Evolutionary conservation across 2,329 filamentous ascomycete genomes (phyloP).

Genomic region (Fusarium coicis): DNA sequence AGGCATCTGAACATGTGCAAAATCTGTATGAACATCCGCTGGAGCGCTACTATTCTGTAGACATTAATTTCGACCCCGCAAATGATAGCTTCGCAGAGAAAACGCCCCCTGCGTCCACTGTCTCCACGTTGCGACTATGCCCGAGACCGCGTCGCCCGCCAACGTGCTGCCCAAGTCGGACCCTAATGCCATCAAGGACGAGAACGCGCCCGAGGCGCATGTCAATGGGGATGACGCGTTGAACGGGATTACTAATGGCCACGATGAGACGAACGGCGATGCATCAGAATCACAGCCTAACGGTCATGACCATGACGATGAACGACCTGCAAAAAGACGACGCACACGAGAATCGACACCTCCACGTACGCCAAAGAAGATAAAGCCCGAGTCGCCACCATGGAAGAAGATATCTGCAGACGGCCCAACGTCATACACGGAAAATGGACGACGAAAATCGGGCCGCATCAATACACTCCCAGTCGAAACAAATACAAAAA

Average conservation of each 20-base stretch:
- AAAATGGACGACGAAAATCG: conserved; percentile 76
- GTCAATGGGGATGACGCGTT: conserved; percentile 34
- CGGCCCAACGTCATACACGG: conserved; percentile 86
- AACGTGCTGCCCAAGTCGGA: conserved; percentile 50
- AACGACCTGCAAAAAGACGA: conserved; percentile 72
- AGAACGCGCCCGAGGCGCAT: conserved; percentile 35
- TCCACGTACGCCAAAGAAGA: conserved; percentile 54
- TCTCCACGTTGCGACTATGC: conserved; percentile 64
- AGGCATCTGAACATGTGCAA: conserved; percentile 66
- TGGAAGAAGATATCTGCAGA: conserved; percentile 91
- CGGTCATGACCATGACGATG: conserved; percentile 52
- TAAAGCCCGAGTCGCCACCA: conserved; percentile 77
- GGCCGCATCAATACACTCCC: conserved; percentile 70
- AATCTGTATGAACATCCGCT: conserved; percentile 59
- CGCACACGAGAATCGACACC: conserved; percentile 64
- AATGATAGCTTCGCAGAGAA: conserved; percentile 69
- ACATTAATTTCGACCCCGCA: conserved; percentile 65
- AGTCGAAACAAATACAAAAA: conserved; percentile 62
- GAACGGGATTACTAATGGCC: conserved; percentile 22
- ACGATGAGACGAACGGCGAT: conserved; percentile 39
- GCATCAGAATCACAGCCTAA: conserved; percentile 51
- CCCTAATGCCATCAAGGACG: conserved; percentile 41
- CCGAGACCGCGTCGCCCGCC: conserved; percentile 68
- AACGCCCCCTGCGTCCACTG: conserved; percentile 59
- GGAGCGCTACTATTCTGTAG: conserved; percentile 60